Percentiles rank a stretch among this genome's conserved stretches.
Evolutionary conservation across 163 green algal species (phyloP).

Genomic region (Prototheca cutis): DNA sequence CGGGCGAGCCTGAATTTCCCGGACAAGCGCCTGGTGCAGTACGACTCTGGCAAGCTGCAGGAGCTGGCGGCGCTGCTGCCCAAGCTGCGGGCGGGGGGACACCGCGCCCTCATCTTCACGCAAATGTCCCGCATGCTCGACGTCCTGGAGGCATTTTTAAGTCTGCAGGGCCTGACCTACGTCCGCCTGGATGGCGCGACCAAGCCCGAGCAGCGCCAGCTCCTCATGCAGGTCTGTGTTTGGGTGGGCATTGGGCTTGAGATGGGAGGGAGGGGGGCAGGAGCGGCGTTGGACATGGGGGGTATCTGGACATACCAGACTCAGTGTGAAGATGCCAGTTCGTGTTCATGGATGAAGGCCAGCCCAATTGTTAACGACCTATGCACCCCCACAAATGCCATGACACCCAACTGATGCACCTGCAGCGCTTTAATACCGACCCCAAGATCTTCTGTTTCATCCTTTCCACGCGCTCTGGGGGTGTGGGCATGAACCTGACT

Average conservation of each 20-base stretch:
- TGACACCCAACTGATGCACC: no score
- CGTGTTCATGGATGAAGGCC: no score
- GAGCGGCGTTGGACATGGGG: not conserved
- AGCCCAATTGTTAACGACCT: no score
- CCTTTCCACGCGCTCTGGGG: conserved; percentile 83
- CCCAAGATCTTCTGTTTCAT: conserved; percentile 93
- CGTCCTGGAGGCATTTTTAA: conserved; percentile 89
- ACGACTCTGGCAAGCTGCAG: conserved; percentile 88
- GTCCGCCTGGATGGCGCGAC: conserved; percentile 88
- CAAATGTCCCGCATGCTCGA: conserved; percentile 97
- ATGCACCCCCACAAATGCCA: no score
- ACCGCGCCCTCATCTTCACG: conserved; percentile 91
- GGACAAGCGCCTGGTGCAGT: conserved; percentile 83
- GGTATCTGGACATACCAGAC: no score
- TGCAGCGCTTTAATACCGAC: conserved; percentile 90
- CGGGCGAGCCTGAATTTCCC: conserved; percentile 88
- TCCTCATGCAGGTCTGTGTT: conserved; percentile 56
- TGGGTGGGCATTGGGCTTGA: no score
- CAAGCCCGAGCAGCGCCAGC: conserved; percentile 86
- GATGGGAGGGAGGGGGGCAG: not conserved
- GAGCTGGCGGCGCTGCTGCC: conserved; percentile 75
- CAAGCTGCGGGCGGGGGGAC: conserved; percentile 64
- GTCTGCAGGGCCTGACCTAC: conserved; percentile 87
- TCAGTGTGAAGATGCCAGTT: no score
- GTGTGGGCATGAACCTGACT: conserved; percentile 98